Base-by-base conservation (phyloP, 2,329 filamentous ascomycete genomes). In the Colletotrichum paranaense region DNA sequence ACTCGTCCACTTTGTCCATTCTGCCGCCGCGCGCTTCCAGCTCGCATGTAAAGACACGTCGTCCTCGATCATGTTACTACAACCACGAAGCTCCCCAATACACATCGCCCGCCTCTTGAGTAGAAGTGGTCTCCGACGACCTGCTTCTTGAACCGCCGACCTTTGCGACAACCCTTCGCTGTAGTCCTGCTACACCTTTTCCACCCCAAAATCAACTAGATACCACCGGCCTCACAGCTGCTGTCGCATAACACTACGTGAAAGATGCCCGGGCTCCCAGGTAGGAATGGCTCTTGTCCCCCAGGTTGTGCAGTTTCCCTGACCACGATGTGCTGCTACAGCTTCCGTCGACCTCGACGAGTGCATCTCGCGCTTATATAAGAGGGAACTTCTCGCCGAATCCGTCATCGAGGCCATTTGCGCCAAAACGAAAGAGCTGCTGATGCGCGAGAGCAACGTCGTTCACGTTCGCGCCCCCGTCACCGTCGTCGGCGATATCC, bases 381-480 rank as follows among this genome's bases (percentile, higher is more conserved):
- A 97, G 82, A 98, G 98, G 83, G 97, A 98, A 84, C 91, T 99
- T 73, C 91, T 99, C 72, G 95, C 97, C 79, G 97, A 99, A 85
- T 98, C 96, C 55, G 95, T 99, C 77, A 96, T 99, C 84, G 97
- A 99, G 86, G 97, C 97, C 80, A 96, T 99, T 91, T 99, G 97
- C 87, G 95, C 97, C 83, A 99, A 99, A 84, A 97, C 97, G 26
- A 99, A 99, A 82, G 97, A 99, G 87, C 89, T 99, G 78, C 90
- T 99, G 78, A 99, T 99, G 97, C 96, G 97, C 82, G 97, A 99
- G 91, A 98, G 96, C 90, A 99, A 99, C 85, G 97, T 99, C 75
- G 97, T 99, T 74, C 97, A 99, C 83, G 97, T 99, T 75, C 92
- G 92, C 78, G 95, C 97, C 38, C 97, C 97, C 2, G 95, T 99